These are phyloP conservation scores for Arachnomyces sp. DNA, from an alignment of 2,329 filamentous ascomycete species.

Conservation along the genomic window DNA sequence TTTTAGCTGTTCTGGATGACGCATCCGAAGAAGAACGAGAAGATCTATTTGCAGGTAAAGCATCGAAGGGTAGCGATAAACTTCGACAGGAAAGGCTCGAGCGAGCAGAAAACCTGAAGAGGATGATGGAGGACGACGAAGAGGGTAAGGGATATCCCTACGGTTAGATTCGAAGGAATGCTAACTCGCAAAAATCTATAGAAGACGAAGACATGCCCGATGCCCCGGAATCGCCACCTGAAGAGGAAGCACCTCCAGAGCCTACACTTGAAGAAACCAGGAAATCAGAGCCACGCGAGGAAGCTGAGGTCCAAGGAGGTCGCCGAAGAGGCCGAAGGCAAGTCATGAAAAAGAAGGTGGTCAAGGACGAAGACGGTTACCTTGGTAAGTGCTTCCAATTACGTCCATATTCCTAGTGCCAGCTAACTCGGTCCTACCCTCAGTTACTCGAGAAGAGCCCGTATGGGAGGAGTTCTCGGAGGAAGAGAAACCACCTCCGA, in stretches of 20 bases:
- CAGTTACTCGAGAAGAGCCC: conserved; percentile 76
- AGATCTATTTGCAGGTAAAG: conserved; percentile 38
- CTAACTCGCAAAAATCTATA: conserved; percentile 19
- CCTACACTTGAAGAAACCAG: conserved; percentile 12
- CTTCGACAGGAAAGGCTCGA: conserved; percentile 47
- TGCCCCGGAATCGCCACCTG: conserved; percentile 33
- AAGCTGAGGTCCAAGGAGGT: conserved; percentile 30
- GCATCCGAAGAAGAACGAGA: conserved; percentile 51
- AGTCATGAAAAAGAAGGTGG: conserved; percentile 79
- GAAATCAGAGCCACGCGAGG: conserved; percentile 9
- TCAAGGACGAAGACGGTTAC: conserved; percentile 83
- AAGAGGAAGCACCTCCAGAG: conserved; percentile 18
- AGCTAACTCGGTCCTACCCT: conserved; percentile 4
- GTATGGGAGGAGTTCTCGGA: conserved; percentile 93
- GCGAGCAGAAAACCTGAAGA: conserved; percentile 56
- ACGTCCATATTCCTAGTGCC: neutral
- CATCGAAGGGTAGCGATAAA: conserved; percentile 29
- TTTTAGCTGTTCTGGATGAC: conserved; percentile 42
- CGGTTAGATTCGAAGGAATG: conserved; percentile 12
- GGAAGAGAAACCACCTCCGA: conserved; percentile 56
- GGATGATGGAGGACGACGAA: conserved; percentile 71
- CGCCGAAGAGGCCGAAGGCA: conserved; percentile 67
- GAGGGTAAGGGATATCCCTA: conserved; percentile 24
- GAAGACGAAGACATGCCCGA: conserved; percentile 54
- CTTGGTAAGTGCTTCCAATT: conserved; percentile 52